Conservation (phyloP, 306 rosid genomes). For the Glycine soja region DNA sequence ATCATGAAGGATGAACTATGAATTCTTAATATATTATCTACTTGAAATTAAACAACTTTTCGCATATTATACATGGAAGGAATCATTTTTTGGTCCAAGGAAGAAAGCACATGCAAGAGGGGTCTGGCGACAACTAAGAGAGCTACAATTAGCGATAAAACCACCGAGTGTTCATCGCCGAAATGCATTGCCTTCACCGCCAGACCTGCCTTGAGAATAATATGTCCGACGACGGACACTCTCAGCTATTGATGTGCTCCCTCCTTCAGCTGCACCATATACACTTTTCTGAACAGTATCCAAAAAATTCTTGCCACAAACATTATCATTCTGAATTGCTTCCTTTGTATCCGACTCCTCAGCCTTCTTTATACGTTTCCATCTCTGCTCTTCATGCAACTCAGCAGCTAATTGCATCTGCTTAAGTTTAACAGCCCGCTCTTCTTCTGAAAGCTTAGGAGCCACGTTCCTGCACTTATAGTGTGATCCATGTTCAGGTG, state of each 20-base stretch:
- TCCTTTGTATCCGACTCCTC: conserved; percentile 78
- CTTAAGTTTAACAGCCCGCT: conserved; percentile 79
- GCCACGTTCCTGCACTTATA: conserved; percentile 63
- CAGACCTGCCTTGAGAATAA: conserved; percentile 80
- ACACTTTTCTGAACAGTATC: conserved; percentile 81
- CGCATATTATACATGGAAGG: conserved; percentile 26
- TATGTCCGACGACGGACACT: conserved; percentile 94
- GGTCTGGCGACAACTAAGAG: conserved; percentile 15
- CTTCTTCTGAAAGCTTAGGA: conserved; percentile 84
- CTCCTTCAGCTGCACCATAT: conserved; percentile 87
- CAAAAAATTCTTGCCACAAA: conserved; percentile 75
- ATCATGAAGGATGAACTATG: conserved; percentile 1
- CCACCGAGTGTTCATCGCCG: conserved; percentile 56
- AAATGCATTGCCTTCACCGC: conserved; percentile 73
- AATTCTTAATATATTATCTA: neutral
- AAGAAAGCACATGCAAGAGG: conserved; percentile 8
- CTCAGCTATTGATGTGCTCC: conserved; percentile 89
- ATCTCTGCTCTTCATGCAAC: conserved; percentile 91
- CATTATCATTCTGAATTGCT: conserved; percentile 51
- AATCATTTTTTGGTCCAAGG: neutral
- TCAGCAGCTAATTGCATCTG: conserved; percentile 97
- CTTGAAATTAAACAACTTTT: conserved; percentile 26
- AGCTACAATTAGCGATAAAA: conserved; percentile 11
- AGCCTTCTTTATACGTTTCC: conserved; percentile 91
- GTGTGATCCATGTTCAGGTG: conserved; percentile 53